Conservation (phyloP, 257 asterid genomes). For the Solanum chilense region DNA sequence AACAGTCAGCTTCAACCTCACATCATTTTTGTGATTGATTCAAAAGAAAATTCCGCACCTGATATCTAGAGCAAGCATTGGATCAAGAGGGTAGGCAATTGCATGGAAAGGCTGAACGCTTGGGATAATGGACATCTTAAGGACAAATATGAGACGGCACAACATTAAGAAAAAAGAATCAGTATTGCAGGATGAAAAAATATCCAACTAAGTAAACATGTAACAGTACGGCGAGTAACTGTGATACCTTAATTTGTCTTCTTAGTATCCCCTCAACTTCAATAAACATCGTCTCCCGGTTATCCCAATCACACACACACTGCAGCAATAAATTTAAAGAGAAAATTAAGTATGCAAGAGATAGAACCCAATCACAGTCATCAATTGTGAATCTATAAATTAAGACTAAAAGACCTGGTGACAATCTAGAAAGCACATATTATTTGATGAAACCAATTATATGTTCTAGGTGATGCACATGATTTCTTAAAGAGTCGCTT, state of each 20-base stretch:
- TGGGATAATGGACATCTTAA: slow-evolving; percentile 83
- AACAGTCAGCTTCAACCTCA: neutral
- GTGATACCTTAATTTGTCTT: slow-evolving; percentile 84
- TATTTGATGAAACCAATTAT: neutral
- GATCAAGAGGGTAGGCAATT: slow-evolving; percentile 97
- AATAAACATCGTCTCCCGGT: slow-evolving; percentile 78
- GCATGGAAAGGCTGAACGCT: slow-evolving; percentile 99
- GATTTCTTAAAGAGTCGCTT: neutral
- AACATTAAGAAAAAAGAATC: neutral
- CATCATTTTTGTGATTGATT: neutral
- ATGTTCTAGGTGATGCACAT: neutral
- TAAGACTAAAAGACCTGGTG: neutral
- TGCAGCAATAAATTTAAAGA: slow-evolving; percentile 10
- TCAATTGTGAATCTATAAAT: neutral
- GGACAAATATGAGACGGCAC: neutral
- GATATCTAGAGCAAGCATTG: slow-evolving; percentile 86
- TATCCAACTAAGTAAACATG: neutral
- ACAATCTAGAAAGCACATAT: neutral
- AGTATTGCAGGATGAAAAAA: neutral
- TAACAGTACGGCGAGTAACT: neutral
- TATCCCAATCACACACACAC: slow-evolving; percentile 99
- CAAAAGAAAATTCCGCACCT: slow-evolving; percentile 34
- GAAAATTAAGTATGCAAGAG: neutral
- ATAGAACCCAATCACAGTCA: neutral
- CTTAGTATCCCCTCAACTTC: slow-evolving; percentile 95